Conservation (phyloP, 371 early-diverging fungal genomes). For the Funneliformis caledonium region DNA sequence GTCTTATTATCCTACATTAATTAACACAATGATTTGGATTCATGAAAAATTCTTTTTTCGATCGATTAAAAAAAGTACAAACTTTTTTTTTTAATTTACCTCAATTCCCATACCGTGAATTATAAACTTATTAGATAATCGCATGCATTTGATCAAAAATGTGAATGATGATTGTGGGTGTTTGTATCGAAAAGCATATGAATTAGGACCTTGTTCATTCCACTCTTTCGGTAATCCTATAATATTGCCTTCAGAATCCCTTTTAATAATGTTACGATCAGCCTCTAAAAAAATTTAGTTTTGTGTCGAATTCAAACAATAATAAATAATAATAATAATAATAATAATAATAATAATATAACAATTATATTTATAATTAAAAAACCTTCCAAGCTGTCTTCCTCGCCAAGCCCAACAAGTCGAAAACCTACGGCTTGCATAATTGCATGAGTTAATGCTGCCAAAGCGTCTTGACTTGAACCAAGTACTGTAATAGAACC, state of each 20-base stretch:
- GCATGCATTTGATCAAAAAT: conserved; percentile 72
- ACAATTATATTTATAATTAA: not conserved
- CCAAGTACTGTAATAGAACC: not conserved
- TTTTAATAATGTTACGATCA: not conserved
- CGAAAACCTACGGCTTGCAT: conserved; percentile 35
- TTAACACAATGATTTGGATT: not conserved
- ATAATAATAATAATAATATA: not conserved
- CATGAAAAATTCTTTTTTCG: not conserved
- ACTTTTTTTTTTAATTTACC: conserved; percentile 45
- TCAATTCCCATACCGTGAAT: conserved; percentile 72
- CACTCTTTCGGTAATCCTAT: conserved; percentile 28
- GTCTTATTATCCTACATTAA: conserved; percentile 60
- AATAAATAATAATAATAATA: not conserved
- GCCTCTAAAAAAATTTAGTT: not conserved
- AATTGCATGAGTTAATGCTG: conserved; percentile 31
- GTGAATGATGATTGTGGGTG: conserved; percentile 74
- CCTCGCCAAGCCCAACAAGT: conserved; percentile 33
- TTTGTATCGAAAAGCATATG: conserved; percentile 69
- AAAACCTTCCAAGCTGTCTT: conserved; percentile 7
- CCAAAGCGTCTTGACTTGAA: conserved; percentile 31
- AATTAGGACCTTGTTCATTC: conserved; percentile 42
- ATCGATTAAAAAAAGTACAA: not conserved
- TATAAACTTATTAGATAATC: conserved; percentile 64
- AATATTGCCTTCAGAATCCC: conserved; percentile 19
- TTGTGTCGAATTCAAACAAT: not conserved